Evolutionary conservation across 177 flowering plant genomes (phyloP).

Genomic region (Telopea speciosissima): DNA sequence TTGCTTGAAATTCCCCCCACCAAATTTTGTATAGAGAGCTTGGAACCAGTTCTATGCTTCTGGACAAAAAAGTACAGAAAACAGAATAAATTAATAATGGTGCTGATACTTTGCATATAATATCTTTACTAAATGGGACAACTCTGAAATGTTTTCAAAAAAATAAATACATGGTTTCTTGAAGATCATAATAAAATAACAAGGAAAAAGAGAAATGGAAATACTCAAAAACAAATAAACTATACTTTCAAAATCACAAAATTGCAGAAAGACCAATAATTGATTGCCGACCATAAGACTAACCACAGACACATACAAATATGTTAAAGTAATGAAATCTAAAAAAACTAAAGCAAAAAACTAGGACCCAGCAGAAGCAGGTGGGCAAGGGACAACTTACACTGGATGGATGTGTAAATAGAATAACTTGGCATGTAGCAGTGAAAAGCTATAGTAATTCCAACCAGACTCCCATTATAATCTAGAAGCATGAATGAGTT

Average conservation of each 20-base stretch:
- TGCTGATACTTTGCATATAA: not conserved
- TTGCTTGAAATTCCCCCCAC: conserved; percentile 49
- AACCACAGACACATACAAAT: not conserved
- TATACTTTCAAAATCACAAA: too few relatives aligned
- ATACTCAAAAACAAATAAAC: too few relatives aligned
- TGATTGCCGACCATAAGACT: not conserved
- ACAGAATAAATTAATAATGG: not conserved
- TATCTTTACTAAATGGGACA: not conserved
- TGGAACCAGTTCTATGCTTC: conserved; percentile 66
- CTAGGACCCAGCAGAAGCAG: too few relatives aligned
- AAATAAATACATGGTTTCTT: not conserved
- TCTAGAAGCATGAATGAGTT: not conserved
- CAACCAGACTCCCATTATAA: not conserved
- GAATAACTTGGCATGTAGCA: not conserved
- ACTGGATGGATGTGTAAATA: not conserved
- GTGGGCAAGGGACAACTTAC: not conserved
- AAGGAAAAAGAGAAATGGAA: not conserved
- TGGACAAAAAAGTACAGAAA: conserved; percentile 22
- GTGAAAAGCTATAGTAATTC: not conserved
- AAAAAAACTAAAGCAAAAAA: too few relatives aligned
- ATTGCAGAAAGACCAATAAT: not conserved
- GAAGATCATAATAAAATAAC: not conserved
- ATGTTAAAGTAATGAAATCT: too few relatives aligned
- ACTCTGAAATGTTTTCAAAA: not conserved
- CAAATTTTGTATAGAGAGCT: conserved; percentile 49